These are phyloP conservation scores for Trichocomaceae sp. DNA, from an alignment of 2,329 filamentous ascomycete genomes.

Conservation along the genomic window DNA sequence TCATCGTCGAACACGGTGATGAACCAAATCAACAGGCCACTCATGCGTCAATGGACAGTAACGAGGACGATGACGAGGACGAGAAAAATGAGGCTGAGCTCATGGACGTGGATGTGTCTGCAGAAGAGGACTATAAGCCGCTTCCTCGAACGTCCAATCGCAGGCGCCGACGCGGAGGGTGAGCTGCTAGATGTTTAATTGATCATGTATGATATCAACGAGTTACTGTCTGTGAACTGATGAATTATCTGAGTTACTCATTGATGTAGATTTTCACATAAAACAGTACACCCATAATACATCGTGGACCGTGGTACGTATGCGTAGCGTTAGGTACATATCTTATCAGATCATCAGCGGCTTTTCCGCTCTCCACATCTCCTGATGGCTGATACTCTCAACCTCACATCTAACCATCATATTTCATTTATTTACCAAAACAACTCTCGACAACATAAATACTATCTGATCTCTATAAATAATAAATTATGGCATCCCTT, in stretches of 20 bases:
- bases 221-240: background rate
- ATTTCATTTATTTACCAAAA: background rate
- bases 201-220: background rate
- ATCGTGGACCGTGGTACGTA: too few species aligned
- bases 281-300: too few species aligned
- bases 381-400: background rate
- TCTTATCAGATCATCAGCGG: constrained; percentile 4
- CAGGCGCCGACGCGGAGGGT: constrained; percentile 12
- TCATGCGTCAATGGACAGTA: constrained; percentile 11
- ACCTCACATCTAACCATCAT: background rate
- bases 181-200: background rate
- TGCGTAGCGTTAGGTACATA: background rate
- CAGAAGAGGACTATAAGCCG: constrained; percentile 3
- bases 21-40: background rate
- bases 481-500: constrained; percentile 5
- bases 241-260: background rate
- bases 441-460: background rate
- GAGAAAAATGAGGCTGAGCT: constrained; percentile 2
- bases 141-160: constrained; percentile 3
- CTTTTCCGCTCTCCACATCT: background rate
- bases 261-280: too few species aligned
- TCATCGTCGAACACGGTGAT: constrained; percentile 27
- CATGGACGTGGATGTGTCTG: constrained; percentile 15
- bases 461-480: background rate
- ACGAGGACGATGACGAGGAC: constrained; percentile 10